Conservation (phyloP, 306 rosid species). For the Begonia peltatifolia region DNA sequence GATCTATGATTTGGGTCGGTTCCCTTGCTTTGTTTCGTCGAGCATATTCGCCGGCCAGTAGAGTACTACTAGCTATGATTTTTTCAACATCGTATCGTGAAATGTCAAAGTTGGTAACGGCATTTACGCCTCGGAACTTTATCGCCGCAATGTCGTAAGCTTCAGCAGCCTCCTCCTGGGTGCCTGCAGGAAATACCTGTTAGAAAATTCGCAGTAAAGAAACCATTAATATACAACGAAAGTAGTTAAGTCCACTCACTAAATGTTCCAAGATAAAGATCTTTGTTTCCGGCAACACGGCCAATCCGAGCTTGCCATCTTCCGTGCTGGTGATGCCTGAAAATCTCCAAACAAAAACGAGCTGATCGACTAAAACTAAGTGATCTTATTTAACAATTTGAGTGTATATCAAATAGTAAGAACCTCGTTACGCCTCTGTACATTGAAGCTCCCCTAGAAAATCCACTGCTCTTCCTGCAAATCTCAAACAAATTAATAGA, state of each 20-base stretch:
- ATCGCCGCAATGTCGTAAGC: slow-evolving; percentile 96
- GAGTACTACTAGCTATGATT: slow-evolving; percentile 76
- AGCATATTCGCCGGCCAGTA: slow-evolving; percentile 70
- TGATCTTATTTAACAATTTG: too few species aligned
- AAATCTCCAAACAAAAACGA: slow-evolving; percentile 5
- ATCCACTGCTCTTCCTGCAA: slow-evolving; percentile 95
- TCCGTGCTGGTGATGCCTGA: slow-evolving; percentile 95
- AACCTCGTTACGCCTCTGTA: slow-evolving; percentile 98
- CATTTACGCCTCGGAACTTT: slow-evolving; percentile 79
- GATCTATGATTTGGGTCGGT: too few species aligned
- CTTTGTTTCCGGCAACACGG: slow-evolving; percentile 97
- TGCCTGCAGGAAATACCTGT: too few species aligned
- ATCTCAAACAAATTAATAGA: not conserved
- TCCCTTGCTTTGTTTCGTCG: slow-evolving; percentile 55
- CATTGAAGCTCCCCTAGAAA: slow-evolving; percentile 94
- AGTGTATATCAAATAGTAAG: too few species aligned
- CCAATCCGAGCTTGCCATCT: slow-evolving; percentile 99
- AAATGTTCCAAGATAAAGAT: slow-evolving; percentile 95
- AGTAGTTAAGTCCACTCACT: slow-evolving; percentile 54
- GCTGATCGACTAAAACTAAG: not conserved
- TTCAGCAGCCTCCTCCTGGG: slow-evolving; percentile 99
- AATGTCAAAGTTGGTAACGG: slow-evolving; percentile 84
- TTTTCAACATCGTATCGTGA: slow-evolving; percentile 77
- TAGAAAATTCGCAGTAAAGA: too few species aligned
- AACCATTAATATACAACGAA: too few species aligned